Evolutionary conservation across 1,284 basidiomycete species (phyloP).

Genomic region (Ceratobasidium sp.): DNA sequence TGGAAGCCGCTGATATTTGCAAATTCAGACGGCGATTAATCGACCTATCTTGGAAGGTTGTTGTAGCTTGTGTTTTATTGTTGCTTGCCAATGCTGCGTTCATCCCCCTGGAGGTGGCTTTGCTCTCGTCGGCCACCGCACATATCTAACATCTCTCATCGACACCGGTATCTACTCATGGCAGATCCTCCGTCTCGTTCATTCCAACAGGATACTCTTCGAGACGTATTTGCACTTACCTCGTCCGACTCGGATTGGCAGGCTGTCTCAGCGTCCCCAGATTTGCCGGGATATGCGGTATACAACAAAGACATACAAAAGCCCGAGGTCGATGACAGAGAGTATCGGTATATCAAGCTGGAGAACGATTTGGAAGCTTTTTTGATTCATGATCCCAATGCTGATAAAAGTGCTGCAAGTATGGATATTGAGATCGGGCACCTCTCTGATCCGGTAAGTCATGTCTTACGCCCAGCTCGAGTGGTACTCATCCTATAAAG

Average conservation of each 20-base stretch:
- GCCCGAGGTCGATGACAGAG: slow-evolving; percentile 76
- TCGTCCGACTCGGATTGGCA: slow-evolving; percentile 13
- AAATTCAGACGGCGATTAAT: slow-evolving; percentile 14
- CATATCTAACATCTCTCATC: background rate
- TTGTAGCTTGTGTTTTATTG: slow-evolving; percentile 4
- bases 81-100: slow-evolving; percentile 21
- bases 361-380: slow-evolving; percentile 88
- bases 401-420: slow-evolving; percentile 95
- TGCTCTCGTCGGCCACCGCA: slow-evolving; percentile 24
- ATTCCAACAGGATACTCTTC: slow-evolving; percentile 11
- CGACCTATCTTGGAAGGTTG: background rate
- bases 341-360: slow-evolving; percentile 82
- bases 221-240: background rate
- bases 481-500: slow-evolving; percentile 50
- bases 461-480: background rate
- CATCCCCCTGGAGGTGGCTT: slow-evolving; percentile 26
- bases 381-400: slow-evolving; percentile 83
- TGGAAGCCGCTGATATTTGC: slow-evolving; percentile 10
- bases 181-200: background rate
- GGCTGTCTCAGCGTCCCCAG: slow-evolving; percentile 12
- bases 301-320: slow-evolving; percentile 75
- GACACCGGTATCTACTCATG: background rate
- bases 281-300: slow-evolving; percentile 48
- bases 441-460: slow-evolving; percentile 86
- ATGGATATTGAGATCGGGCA: slow-evolving; percentile 97